Base-by-base conservation (phyloP, 225 moss, liverwort and hornwort species). In the Physcomitrium patens region DNA sequence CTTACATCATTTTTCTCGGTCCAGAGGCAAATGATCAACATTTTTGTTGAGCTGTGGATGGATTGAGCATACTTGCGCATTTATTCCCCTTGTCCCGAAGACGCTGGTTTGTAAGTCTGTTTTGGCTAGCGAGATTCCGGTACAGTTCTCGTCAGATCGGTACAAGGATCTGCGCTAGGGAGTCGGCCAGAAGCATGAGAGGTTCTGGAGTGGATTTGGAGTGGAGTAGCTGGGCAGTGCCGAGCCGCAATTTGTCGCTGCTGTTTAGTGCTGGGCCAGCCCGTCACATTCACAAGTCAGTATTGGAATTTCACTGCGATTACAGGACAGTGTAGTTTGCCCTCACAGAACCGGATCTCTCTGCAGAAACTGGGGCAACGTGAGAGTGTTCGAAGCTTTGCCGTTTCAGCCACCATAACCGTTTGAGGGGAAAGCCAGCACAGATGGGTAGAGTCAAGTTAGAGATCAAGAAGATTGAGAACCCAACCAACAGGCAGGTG, bases 381-480 rank as follows among this genome's bases (percentile, higher is more conserved):
- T 24, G 57, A 11, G 61, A 41, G 59, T 13, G 31, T 7, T 37
- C 31, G 31, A 37, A 37, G 4, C 31, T 37, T 37, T 37, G 31
- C 2, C 31, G 7, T 37, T 37, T 37, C 31, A 37, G 31, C 31
- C 31, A 37, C 31, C 7, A 37, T 1, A 37, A 37, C 31, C 2
- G 31, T 12, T 11, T 14, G 49, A 37, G 64, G 64, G 70, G 2
- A 37, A 49, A 61, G 31, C 77, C 26, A 61, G 77, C 75, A 18
- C 61, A 69, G 46, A 86, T 86, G 86, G 86, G 86, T 61, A 78
- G 86, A 78, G 86, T 86, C 37, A 86, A 86, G 80, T 61, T 86
- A 46, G 86, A 86, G 80, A 87, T 87, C 44, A 87, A 87, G 82
- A 87, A 87, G 84, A 87, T 87, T 60, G 87, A 87, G 87, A 87